phyloP scores from a whole-genome alignment of 345 rosid species.

The Ceriops tagal region DNA sequence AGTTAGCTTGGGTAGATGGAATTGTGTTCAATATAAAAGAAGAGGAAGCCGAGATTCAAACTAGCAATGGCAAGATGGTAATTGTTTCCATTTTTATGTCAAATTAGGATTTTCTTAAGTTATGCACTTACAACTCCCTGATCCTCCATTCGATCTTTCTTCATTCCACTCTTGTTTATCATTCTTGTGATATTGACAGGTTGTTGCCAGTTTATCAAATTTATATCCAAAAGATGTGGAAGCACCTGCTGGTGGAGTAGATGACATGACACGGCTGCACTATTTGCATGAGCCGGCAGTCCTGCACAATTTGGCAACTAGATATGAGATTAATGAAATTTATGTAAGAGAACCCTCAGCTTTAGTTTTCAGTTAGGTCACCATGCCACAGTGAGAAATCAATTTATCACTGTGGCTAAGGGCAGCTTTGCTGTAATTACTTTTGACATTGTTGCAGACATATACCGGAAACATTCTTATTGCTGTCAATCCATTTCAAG shows the following conservation, averaged over 20 bases:
- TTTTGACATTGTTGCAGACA: constrained; percentile 66
- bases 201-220: constrained; percentile 47
- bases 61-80: constrained; percentile 48
- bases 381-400: constrained; percentile 22
- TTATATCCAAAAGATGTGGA: constrained; percentile 61
- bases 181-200: constrained; percentile 31
- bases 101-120: background rate
- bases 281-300: constrained; percentile 90
- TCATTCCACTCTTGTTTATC: background rate
- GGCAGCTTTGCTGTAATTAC: constrained; percentile 32
- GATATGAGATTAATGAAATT: constrained; percentile 60
- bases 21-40: constrained; percentile 46
- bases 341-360: constrained; percentile 52
- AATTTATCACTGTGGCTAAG: constrained; percentile 20
- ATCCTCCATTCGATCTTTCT: background rate
- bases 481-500: constrained; percentile 90
- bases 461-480: constrained; percentile 86
- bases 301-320: constrained; percentile 57
- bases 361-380: constrained; percentile 15
- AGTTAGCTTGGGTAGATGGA: constrained; percentile 70
- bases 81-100: background rate
- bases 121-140: background rate
- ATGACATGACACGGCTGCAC: constrained; percentile 85
- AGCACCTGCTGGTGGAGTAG: constrained; percentile 64
- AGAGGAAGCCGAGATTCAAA: constrained; percentile 58